Evolutionary conservation across 148 eudicot genomes (phyloP).

Genomic region (Camellia lanceoleosa): DNA sequence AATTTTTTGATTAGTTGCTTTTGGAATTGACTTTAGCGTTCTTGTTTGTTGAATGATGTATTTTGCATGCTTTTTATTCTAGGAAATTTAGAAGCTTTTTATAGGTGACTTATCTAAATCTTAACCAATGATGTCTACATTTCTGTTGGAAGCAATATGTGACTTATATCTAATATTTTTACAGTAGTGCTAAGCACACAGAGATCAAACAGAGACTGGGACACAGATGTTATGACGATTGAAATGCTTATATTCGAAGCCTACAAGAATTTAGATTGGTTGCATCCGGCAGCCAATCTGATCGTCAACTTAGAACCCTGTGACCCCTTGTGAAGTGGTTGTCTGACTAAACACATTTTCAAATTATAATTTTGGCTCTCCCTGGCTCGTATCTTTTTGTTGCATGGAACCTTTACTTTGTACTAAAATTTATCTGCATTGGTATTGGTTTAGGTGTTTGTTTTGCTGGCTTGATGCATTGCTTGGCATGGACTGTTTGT

Average conservation of each 20-base stretch:
- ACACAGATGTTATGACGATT: neutral
- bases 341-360: neutral
- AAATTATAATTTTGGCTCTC: neutral
- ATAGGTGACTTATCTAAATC: neutral
- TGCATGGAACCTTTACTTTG: neutral
- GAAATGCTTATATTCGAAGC: neutral
- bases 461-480: too few relatives aligned
- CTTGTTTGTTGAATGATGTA: neutral
- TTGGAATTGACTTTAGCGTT: neutral
- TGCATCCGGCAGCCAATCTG: neutral
- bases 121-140: neutral
- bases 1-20: neutral
- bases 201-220: too few relatives aligned
- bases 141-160: neutral
- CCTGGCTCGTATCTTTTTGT: neutral
- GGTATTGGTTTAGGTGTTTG: too few relatives aligned
- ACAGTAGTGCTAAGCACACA: too few relatives aligned
- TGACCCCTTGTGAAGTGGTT: neutral
- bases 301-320: neutral
- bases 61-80: neutral
- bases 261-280: neutral
- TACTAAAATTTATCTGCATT: too few relatives aligned
- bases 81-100: neutral
- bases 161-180: neutral
- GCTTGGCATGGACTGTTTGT: too few relatives aligned